phyloP scores from a whole-genome alignment of 257 asterid species.

The Fraxinus anomala region DNA sequence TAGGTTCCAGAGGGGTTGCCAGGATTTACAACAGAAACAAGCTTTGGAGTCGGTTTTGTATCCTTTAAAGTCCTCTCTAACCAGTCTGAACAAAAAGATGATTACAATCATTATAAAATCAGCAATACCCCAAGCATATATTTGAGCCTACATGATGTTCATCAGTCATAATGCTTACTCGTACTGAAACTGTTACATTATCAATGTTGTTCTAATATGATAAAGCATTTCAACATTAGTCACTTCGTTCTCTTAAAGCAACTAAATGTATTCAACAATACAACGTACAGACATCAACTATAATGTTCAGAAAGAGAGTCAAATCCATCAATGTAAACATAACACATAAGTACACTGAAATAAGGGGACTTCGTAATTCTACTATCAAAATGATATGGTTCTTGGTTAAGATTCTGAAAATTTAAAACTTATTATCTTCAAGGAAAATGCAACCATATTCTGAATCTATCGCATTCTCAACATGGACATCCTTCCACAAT shows the following conservation, averaged over 20 bases:
- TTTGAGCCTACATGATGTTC: neutral
- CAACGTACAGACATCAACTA: neutral
- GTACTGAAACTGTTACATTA: neutral
- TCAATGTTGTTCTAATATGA: neutral
- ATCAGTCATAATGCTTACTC: neutral
- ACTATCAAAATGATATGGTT: neutral
- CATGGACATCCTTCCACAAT: too few relatives aligned
- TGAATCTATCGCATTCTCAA: too few relatives aligned
- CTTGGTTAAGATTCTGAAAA: neutral
- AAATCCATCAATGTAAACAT: neutral
- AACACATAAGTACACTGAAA: neutral
- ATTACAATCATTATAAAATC: constrained; percentile 2
- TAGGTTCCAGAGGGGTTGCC: constrained; percentile 99
- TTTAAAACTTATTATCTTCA: too few relatives aligned
- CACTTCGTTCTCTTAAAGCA: neutral
- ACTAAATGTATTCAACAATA: neutral
- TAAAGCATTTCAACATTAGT: neutral
- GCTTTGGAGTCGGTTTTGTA: constrained; percentile 89
- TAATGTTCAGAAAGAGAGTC: neutral
- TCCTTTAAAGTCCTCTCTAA: constrained; percentile 66
- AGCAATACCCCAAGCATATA: neutral
- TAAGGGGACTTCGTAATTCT: neutral
- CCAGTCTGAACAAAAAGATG: constrained; percentile 67
- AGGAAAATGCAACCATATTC: too few relatives aligned
- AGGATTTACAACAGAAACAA: constrained; percentile 90